Percentiles rank a stretch among this genome's conserved stretches.
Evolutionary conservation across 192 early-diverging fungal genomes (phyloP).

Genomic region (Gaertneriomyces semiglobifer): DNA sequence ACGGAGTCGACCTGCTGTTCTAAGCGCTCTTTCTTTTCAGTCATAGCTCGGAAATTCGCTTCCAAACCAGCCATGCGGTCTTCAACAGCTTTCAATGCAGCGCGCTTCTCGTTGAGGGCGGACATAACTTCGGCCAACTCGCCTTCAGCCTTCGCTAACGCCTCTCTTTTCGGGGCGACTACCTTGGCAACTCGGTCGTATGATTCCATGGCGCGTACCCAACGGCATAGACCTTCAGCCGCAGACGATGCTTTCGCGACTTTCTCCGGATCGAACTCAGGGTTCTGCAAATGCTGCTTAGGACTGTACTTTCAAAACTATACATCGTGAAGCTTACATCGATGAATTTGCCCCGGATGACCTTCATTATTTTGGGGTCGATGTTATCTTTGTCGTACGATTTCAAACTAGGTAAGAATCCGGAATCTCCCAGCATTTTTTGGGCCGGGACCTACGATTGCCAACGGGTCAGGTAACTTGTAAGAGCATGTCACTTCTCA

Average conservation of each 20-base stretch:
- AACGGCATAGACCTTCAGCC: constrained; percentile 57
- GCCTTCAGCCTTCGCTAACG: constrained; percentile 51
- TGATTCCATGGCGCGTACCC: constrained; percentile 59
- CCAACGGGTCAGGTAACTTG: not conserved
- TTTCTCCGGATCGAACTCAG: constrained; percentile 63
- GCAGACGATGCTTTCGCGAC: constrained; percentile 60
- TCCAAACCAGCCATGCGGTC: constrained; percentile 55
- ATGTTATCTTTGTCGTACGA: constrained; percentile 63
- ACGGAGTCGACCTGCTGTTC: constrained; percentile 59
- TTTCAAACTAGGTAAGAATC: constrained; percentile 52
- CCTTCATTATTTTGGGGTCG: constrained; percentile 52
- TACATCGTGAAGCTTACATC: constrained; percentile 22
- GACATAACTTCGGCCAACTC: constrained; percentile 55
- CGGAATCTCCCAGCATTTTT: constrained; percentile 51
- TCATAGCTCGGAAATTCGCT: constrained; percentile 54
- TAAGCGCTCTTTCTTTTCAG: constrained; percentile 53
- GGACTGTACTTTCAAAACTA: not conserved
- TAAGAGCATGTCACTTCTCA: not conserved
- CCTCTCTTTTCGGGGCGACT: constrained; percentile 56
- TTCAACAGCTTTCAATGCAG: constrained; percentile 57
- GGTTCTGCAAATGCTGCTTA: constrained; percentile 30
- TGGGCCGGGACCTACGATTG: constrained; percentile 45
- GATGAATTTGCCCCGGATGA: constrained; percentile 56
- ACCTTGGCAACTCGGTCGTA: constrained; percentile 62
- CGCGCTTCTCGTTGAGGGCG: constrained; percentile 55